Evolutionary conservation across 2,329 filamentous ascomycete genomes (phyloP).

Genomic region (Grosmannia huntii): DNA sequence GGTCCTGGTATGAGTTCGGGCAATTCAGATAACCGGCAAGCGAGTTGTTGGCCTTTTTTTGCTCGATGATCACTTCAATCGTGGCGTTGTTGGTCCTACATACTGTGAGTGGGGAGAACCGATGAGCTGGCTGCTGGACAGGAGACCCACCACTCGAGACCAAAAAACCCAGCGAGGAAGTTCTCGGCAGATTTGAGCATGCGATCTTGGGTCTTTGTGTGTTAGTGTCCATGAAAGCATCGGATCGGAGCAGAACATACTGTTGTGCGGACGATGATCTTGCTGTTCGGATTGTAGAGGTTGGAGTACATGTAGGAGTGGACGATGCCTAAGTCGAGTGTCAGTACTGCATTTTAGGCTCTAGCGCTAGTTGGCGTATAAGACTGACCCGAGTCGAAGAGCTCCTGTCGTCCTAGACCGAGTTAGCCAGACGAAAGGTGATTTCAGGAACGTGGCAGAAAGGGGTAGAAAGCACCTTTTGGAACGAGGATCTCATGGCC

Average conservation of each 20-base stretch:
- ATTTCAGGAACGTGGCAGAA: background rate
- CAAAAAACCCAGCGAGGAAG: slow-evolving; percentile 69
- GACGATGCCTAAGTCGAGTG: slow-evolving; percentile 35
- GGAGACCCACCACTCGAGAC: slow-evolving; percentile 45
- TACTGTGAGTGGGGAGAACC: background rate
- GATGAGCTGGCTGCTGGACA: no score
- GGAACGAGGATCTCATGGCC: slow-evolving; percentile 61
- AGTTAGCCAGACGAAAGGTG: background rate
- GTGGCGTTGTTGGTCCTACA: slow-evolving; percentile 52
- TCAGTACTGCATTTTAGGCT: background rate
- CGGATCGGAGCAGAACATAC: slow-evolving; percentile 16
- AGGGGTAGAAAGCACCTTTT: slow-evolving; percentile 27
- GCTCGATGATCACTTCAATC: slow-evolving; percentile 60
- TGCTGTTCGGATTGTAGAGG: slow-evolving; percentile 58
- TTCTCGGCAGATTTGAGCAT: slow-evolving; percentile 70
- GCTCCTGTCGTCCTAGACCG: slow-evolving; percentile 46
- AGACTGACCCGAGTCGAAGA: slow-evolving; percentile 47
- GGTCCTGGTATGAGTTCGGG: slow-evolving; percentile 42
- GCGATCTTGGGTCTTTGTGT: slow-evolving; percentile 52
- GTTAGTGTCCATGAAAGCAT: background rate
- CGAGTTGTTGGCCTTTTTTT: slow-evolving; percentile 53
- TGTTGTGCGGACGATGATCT: slow-evolving; percentile 61
- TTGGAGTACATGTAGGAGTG: slow-evolving; percentile 63
- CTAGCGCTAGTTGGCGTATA: background rate
- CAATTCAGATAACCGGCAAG: slow-evolving; percentile 56